Evolutionary conservation across 2,329 filamentous ascomycete species (phyloP), one percentile per base, ranked within the genome.

Genomic region (Tolypocladium ovalisporum): DNA sequence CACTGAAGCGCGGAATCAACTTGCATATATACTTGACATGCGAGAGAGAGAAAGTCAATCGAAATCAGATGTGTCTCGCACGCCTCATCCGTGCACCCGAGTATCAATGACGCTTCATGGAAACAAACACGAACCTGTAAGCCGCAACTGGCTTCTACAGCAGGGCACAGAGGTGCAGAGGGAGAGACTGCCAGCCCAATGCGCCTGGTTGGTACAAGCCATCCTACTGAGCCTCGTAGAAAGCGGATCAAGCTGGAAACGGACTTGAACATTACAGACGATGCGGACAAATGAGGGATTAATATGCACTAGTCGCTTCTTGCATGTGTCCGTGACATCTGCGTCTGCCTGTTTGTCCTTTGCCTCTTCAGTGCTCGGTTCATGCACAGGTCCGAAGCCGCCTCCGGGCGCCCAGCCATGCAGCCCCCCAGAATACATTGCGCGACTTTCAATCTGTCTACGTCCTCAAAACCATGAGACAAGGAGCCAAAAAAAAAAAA

Each of bases 31-130:
- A 51, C 19, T 8, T 52, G 10, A 10, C 22, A n/a, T 52, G 47
- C 47, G 17, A 52, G 59, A 53, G 57, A 59, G 59, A 60, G 52
- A 59, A 62, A 62, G 59, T 65, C 53, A 63, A 67, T 47, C 15
- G 13, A 55, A 17, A 39, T 10, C 22, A 51, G 27, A 34, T 13
- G 9, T 29, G 4, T 51, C 13, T 2, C 9, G 19, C n/a, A 12
- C 44, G 24, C 44, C 7, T 32, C 1, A n/a, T 32, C 15, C 24
- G 8, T 17, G 7, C 24, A 27, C 27, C 13, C 44, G 10, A 8
- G 42, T 24, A 19, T 17, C 15, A 17, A 36, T 36, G 39, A 24
- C n/a, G 4, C 22, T 12, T 15, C 7, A 24, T n/a, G 22, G 12
- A 22, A 22, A 27, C 34, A 6, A 36, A 17, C 12, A 47, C 42